Evolutionary conservation across 1,139 yeast species (phyloP).

Genomic region (Candida glucosophila): DNA sequence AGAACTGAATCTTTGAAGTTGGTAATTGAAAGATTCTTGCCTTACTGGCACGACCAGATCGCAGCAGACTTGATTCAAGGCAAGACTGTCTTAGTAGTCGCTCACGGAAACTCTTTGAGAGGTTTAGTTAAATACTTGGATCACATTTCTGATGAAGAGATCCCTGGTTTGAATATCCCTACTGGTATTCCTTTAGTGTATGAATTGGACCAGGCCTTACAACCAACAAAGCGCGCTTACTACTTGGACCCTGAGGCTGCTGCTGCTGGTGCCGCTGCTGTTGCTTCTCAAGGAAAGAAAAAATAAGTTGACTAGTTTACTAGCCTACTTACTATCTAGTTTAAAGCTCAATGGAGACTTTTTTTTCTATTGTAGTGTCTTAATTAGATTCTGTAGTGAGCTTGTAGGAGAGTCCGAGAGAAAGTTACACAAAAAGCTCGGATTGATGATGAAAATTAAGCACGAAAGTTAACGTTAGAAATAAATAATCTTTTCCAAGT

Average conservation of each 20-base stretch:
- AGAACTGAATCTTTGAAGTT: conserved; percentile 90
- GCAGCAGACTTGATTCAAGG: conserved; percentile 76
- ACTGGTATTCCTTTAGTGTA: conserved; percentile 98
- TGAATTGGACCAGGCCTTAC: conserved; percentile 82
- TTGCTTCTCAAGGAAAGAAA: conserved; percentile 85
- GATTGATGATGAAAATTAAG: no score
- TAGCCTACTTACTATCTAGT: no score
- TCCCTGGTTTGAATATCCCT: conserved; percentile 93
- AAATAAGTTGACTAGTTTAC: no score
- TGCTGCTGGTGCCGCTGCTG: conserved; percentile 99
- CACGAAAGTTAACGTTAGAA: no score
- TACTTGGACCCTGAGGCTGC: conserved; percentile 99
- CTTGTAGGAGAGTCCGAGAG: neutral
- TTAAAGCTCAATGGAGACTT: no score
- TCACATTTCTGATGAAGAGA: conserved; percentile 83
- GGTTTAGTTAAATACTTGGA: conserved; percentile 96
- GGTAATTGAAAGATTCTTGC: conserved; percentile 94
- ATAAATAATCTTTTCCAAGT: no score
- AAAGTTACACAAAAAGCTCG: conserved; percentile 3
- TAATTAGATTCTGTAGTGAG: neutral
- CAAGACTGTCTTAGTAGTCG: conserved; percentile 88
- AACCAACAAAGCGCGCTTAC: conserved; percentile 89
- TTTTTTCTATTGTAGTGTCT: neutral
- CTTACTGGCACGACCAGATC: conserved; percentile 95
- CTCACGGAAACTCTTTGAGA: conserved; percentile 98